phyloP scores from a whole-genome alignment of 176 grass and related monocot genomes.

The Puya raimondii region DNA sequence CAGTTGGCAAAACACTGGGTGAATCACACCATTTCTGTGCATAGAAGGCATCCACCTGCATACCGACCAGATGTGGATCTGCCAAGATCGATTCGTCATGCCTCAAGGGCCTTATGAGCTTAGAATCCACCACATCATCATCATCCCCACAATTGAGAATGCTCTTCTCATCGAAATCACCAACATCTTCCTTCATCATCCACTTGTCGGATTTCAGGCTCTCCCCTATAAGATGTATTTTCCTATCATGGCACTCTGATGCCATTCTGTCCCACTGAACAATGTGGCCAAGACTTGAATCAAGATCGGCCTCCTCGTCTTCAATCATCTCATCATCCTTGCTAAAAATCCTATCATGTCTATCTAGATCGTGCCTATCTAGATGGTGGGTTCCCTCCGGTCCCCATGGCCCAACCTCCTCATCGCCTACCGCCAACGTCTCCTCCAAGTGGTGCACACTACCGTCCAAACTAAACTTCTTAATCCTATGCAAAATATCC shows the following conservation, averaged over 20 bases:
- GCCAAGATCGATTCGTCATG: slow-evolving; percentile 63
- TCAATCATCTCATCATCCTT: slow-evolving; percentile 93
- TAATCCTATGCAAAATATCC: slow-evolving; percentile 69
- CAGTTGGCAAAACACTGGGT: slow-evolving; percentile 56
- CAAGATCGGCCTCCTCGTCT: slow-evolving; percentile 81
- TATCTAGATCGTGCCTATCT: slow-evolving; percentile 47
- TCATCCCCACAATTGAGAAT: slow-evolving; percentile 86
- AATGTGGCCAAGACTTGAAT: slow-evolving; percentile 71
- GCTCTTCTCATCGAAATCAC: slow-evolving; percentile 81
- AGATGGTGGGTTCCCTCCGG: slow-evolving; percentile 43
- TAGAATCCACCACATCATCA: slow-evolving; percentile 64
- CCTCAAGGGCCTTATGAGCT: slow-evolving; percentile 76
- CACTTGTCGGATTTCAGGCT: slow-evolving; percentile 84
- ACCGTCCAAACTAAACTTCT: slow-evolving; percentile 49
- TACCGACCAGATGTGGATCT: slow-evolving; percentile 67
- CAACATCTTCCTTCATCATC: slow-evolving; percentile 80
- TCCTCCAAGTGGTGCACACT: slow-evolving; percentile 51
- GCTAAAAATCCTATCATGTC: slow-evolving; percentile 48
- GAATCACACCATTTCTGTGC: slow-evolving; percentile 94
- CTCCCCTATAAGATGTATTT: slow-evolving; percentile 56
- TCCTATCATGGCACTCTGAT: slow-evolving; percentile 63
- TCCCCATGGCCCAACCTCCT: slow-evolving; percentile 50
- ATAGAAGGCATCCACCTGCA: slow-evolving; percentile 93
- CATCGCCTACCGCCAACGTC: slow-evolving; percentile 45
- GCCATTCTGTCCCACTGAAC: slow-evolving; percentile 86